A percentile compares a stretch with the other conserved stretches of the same genome.
Evolutionary conservation across 768 basidiomycete species (phyloP).

Genomic region (Rhizopogon sp.): DNA sequence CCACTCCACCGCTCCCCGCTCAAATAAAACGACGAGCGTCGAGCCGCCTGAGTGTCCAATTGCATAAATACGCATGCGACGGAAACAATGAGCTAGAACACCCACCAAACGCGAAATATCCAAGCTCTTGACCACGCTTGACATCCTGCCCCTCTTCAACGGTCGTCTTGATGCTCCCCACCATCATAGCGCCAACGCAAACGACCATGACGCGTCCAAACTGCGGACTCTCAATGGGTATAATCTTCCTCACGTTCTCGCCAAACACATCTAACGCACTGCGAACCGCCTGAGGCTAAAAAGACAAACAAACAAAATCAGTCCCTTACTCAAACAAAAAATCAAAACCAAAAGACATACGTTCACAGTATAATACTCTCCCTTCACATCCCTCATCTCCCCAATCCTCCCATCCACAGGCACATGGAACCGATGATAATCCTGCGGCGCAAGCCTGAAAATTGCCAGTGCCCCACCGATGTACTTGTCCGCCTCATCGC

Average conservation of each 20-base stretch:
- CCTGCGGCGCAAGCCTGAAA: slow-evolving; percentile 89
- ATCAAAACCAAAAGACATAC: slow-evolving; percentile 34
- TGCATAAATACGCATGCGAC: background rate
- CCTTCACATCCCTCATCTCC: slow-evolving; percentile 73
- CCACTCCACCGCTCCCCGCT: slow-evolving; percentile 81
- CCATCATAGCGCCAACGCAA: slow-evolving; percentile 94
- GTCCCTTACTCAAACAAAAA: background rate
- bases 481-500: slow-evolving; percentile 64
- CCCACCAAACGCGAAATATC: slow-evolving; percentile 93
- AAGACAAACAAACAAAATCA: background rate
- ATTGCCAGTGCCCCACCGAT: slow-evolving; percentile 81
- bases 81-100: slow-evolving; percentile 6
- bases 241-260: slow-evolving; percentile 90
- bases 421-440: slow-evolving; percentile 92
- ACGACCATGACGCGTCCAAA: slow-evolving; percentile 93
- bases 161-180: slow-evolving; percentile 83
- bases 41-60: slow-evolving; percentile 60
- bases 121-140: slow-evolving; percentile 83
- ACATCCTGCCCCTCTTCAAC: slow-evolving; percentile 81
- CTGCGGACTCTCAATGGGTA: slow-evolving; percentile 83
- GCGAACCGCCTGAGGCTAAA: slow-evolving; percentile 87
- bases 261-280: slow-evolving; percentile 90
- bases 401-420: slow-evolving; percentile 86
- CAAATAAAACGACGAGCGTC: slow-evolving; percentile 87
- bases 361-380: slow-evolving; percentile 97